Base-by-base conservation (phyloP, 148 eudicot genomes). In the Amaranthus cruentus region DNA sequence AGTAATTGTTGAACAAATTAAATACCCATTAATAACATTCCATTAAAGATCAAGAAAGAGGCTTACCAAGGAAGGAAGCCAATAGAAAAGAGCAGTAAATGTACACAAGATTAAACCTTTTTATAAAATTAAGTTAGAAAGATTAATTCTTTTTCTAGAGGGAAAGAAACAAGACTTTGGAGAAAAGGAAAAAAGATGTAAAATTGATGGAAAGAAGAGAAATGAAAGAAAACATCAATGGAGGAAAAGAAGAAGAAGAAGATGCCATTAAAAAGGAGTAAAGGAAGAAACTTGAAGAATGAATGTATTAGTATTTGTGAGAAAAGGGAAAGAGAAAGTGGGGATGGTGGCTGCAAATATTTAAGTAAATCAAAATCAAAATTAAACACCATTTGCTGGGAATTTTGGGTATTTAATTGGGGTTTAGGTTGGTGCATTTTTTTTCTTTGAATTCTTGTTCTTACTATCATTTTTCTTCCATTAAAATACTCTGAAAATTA, bases 1-100 rank as follows among this genome's bases (percentile, higher is more conserved):
- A 12, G 69, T 72, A 78, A 78, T 73, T 78, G 77, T 68, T 78
- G 69, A 78, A 73, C 46, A n/a, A 65, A 72, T 55, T 77, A 48
- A 66, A 38, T 42, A 43, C 67, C 18, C 68, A 73, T 58, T 78
- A 67, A 71, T 58, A 66, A 58, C 51, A 50, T 3, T 58, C 38
- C 51, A 52, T 51, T 21, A 56, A 66, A 48, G 11, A 47, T 7
- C 51, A 50, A 2, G 21, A 52, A 6, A 69, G 62, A 67, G 11
- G n/a, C 79, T n/a, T 77, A 70, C 79, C 79, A 52, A 62, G 6
- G 54, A 52, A 62, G 6, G 54, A 77, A 70, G 70, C 21, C n/a
- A 53, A 53, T 18, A 28, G 9, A 56, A 65, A 6, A 47, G 53
- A 77, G 62, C 49, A 49, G 72, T 50, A 64, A 56, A 70, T 70